Evolutionary conservation across 2,329 filamentous ascomycete genomes (phyloP).

Genomic region (Colletotrichum costaricense): DNA sequence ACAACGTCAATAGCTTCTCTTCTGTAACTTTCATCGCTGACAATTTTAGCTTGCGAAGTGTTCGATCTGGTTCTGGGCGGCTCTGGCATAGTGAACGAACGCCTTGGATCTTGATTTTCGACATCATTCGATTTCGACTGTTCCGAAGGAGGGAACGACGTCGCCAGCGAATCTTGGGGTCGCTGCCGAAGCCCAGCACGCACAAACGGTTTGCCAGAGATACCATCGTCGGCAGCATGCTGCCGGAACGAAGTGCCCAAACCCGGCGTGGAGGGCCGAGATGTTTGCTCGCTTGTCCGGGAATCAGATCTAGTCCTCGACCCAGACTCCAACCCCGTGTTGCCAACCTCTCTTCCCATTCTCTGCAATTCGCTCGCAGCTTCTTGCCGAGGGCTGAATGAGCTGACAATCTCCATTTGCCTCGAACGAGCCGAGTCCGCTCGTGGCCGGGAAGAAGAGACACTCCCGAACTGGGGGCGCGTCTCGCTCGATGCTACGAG

Average conservation of each 20-base stretch:
- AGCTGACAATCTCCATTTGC: conserved; percentile 30
- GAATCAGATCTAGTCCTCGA: conserved; percentile 26
- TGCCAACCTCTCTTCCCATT: conserved; percentile 4
- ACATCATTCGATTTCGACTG: not conserved
- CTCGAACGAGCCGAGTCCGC: conserved; percentile 31
- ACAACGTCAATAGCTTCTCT: conserved; percentile 69
- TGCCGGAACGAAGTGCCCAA: conserved; percentile 12
- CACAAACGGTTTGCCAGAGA: conserved; percentile 66
- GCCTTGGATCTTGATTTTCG: not conserved
- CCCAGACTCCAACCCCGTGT: not conserved
- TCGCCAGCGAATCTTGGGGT: conserved; percentile 11
- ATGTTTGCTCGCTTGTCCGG: conserved; percentile 27
- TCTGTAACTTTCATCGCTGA: conserved; percentile 15
- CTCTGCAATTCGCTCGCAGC: conserved; percentile 11
- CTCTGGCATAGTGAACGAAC: not conserved
- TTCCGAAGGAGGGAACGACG: conserved; percentile 36
- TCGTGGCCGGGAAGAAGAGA: conserved; percentile 5
- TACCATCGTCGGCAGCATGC: conserved; percentile 57
- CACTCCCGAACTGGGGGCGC: not conserved
- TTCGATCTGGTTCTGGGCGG: not conserved
- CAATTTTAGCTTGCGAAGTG: not conserved
- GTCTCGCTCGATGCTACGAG: not conserved
- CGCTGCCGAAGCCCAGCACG: conserved; percentile 51
- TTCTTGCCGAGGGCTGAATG: conserved; percentile 30
- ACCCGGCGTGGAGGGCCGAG: conserved; percentile 25